These are phyloP conservation scores for Blepharisma japonicum DNA, from an alignment of 73 alveolate genomes.

Conservation along the genomic window DNA sequence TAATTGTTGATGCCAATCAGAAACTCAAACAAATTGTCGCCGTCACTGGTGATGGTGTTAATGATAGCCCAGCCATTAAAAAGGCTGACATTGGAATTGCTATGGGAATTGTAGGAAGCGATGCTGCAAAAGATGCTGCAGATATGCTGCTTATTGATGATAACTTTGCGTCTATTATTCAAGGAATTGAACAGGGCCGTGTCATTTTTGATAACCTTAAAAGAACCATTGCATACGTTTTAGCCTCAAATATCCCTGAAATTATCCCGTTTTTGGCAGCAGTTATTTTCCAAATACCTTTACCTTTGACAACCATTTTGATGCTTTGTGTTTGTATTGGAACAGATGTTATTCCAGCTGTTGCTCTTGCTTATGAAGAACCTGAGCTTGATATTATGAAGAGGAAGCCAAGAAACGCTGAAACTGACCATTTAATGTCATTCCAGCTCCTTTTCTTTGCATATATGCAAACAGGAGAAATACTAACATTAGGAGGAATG, in stretches of 20 bases:
- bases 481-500: conserved; percentile 74
- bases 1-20: conserved; percentile 91
- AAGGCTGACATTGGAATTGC: conserved; percentile 83
- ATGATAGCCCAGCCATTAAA: conserved; percentile 70
- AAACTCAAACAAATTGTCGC: conserved; percentile 92
- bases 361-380: conserved; percentile 89
- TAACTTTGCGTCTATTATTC: conserved; percentile 94
- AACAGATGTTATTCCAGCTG: conserved; percentile 89
- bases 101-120: conserved; percentile 95
- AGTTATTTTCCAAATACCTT: conserved; percentile 75
- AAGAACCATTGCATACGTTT: conserved; percentile 70
- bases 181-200: conserved; percentile 97
- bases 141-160: conserved; percentile 96
- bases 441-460: conserved; percentile 66
- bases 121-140: conserved; percentile 99
- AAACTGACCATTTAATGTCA: conserved; percentile 80
- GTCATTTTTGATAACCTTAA: conserved; percentile 87
- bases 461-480: conserved; percentile 66
- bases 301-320: conserved; percentile 78
- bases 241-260: conserved; percentile 84
- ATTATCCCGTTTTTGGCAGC: conserved; percentile 77
- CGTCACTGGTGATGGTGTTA: conserved; percentile 98
- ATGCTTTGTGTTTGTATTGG: conserved; percentile 79
- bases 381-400: conserved; percentile 92
- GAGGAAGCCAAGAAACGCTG: conserved; percentile 84